Conservation (phyloP, 495 filamentous ascomycete species). For the Parachaetomium inaequale region DNA sequence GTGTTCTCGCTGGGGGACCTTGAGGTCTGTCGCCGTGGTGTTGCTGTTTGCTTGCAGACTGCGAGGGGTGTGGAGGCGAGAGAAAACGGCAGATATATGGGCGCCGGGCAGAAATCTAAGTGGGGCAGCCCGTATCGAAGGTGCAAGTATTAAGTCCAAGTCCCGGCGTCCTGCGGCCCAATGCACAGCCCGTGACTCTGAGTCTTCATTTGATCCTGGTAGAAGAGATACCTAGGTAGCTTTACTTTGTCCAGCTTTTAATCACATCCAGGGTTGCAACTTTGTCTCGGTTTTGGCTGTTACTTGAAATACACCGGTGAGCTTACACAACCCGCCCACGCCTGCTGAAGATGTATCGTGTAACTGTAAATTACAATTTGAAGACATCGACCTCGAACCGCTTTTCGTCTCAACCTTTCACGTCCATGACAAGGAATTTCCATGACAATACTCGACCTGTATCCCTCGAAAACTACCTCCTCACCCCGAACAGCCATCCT, state of each 20-base stretch:
- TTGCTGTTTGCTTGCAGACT: constrained; percentile 19
- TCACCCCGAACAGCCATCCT: not conserved
- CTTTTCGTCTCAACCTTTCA: not conserved
- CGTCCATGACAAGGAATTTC: too few species aligned
- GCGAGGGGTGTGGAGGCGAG: constrained; percentile 9
- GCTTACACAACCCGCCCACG: not conserved
- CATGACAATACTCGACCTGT: not conserved
- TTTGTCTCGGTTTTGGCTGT: not conserved
- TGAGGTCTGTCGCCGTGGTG: constrained; percentile 2
- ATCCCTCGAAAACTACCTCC: not conserved
- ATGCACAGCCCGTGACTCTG: not conserved
- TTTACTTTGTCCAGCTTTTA: not conserved
- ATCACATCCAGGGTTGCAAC: not conserved
- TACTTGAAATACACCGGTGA: not conserved
- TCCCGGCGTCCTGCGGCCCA: not conserved
- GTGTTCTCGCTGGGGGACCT: not conserved
- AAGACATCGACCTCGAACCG: not conserved
- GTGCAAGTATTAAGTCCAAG: too few species aligned
- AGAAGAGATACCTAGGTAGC: not conserved
- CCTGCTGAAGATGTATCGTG: not conserved
- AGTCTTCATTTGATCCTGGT: not conserved
- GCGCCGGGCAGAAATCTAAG: not conserved
- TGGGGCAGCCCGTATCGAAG: constrained; percentile 1
- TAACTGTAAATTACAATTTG: not conserved
- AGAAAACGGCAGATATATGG: constrained; percentile 13